Evolutionary conservation across 306 rosid species (phyloP), one percentile per base, ranked within the genome.

Genomic region (Malus sylvestris): DNA sequence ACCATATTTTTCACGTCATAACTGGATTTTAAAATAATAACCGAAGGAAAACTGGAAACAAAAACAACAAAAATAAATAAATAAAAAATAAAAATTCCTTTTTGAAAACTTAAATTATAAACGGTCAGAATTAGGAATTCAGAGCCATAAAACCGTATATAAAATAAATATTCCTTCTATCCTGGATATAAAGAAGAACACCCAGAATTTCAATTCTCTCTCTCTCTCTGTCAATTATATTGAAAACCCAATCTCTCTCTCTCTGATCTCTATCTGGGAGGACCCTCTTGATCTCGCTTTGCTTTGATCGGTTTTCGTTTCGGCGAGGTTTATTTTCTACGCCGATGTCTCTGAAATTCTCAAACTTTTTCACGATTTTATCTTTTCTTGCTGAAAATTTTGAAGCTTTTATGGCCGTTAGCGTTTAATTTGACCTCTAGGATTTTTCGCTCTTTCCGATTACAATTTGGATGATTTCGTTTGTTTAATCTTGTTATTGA

Each of bases 281-380:
- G 84, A 81, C 84, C 89, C 76, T 84, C 70, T 84, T 73, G 71
- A 76, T 82, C 76, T 74, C 62, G 75, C 57, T 23, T 23, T 68
- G 73, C 78, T 76, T 74, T 71, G 78, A 87, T 85, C 89, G 77
- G 73, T 75, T 61, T 14, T 61, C n/a, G 70, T 71, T 53, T 30
- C 74, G 79, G 69, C 70, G 53, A 62, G 65, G 68, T 82, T 73
- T 79, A 71, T 55, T 53, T 62, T 29, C 42, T 3, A 76, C 73
- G 76, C 74, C 44, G 14, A 38, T 80, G 65, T 25, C 33, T 18
- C 23, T 70, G 53, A 40, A 51, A 45, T 3, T 59, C 18, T 76
- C 15, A 4, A 20, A 11, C 46, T 22, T 49, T 35, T 23, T 59
- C 68, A 64, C 25, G 27, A 40, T 40, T 44, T 38, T 61, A 72